A percentile compares a stretch with the other conserved stretches of the same genome.
These are phyloP conservation scores for Blumeria hordei DNA, from an alignment of 2,329 filamentous ascomycete genomes.

Conservation along the genomic window DNA sequence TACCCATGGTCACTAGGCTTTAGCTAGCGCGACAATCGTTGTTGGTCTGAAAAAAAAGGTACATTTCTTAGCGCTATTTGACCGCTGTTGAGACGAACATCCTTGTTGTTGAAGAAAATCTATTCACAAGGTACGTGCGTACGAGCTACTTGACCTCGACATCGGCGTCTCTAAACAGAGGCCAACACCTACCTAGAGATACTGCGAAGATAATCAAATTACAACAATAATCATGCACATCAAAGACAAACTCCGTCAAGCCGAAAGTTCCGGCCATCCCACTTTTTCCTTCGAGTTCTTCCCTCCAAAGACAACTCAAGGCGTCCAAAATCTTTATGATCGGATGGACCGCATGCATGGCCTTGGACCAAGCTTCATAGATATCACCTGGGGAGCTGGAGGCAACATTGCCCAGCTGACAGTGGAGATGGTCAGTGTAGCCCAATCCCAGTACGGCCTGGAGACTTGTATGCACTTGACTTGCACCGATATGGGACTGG, in stretches of 20 bases:
- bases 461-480: constrained; percentile 99
- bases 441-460: constrained; percentile 81
- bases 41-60: too few relatives aligned
- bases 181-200: too few relatives aligned
- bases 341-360: constrained; percentile 98
- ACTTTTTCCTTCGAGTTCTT: constrained; percentile 99
- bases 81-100: too few relatives aligned
- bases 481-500: constrained; percentile 89
- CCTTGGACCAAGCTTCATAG: constrained; percentile 83
- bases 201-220: too few relatives aligned
- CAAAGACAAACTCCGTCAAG: constrained; percentile 67
- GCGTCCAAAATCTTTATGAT: constrained; percentile 97
- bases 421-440: constrained; percentile 90
- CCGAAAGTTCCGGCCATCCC: constrained; percentile 53
- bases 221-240: constrained; percentile 53
- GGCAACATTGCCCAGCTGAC: constrained; percentile 78
- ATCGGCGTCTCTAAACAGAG: too few relatives aligned
- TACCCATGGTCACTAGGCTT: too few relatives aligned
- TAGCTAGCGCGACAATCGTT: too few relatives aligned
- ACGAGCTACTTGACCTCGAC: too few relatives aligned
- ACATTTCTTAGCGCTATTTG: too few relatives aligned
- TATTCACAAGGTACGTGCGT: too few relatives aligned
- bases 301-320: constrained; percentile 87
- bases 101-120: too few relatives aligned
- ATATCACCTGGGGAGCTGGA: constrained; percentile 95